Base-by-base conservation (phyloP, 495 filamentous ascomycete species). In the Trichocladium antarcticum region DNA sequence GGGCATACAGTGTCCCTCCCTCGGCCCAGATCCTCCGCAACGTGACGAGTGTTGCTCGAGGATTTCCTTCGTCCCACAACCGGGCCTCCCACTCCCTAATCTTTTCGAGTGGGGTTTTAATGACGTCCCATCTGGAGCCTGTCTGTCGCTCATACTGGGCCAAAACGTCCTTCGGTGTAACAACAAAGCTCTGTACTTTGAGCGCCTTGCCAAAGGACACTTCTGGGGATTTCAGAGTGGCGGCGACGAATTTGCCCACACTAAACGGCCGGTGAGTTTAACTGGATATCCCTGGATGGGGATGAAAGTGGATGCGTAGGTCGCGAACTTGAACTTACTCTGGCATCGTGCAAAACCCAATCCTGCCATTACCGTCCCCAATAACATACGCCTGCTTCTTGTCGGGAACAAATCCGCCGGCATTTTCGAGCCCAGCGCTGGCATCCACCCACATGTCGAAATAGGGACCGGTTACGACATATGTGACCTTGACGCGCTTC, bases 391-490 rank as follows among this genome's bases (percentile, higher is more conserved):
- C 78, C 51, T 66, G 74, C 61, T 76, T 80, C 5, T 55, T 61
- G 45, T 68, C 68, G 0, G 73, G 65, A 55, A 83, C 73, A 56
- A 75, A 86, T 0, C 75, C 73, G 4, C 77, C 76, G 0, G 68
- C 65, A 28, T 67, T 41, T 34, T 63, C 54, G 19, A 58, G 44
- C 32, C 60, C 59, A 2, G 64, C 56, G 0, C 53, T 38, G 9
- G 74, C 49, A 41, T 70, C 53, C 32, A 86, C 60, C 62, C 75
- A 84, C 67, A 80, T 73, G 49, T 87, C 81, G 15, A 76, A 73
- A 51, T 83, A 87, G 0, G 83, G 83, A 0, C 83, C 83, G 1
- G 82, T 85, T 11, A 82, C 78, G 2, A 87, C 67, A 57, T 83
- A 85, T 0, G 82, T 81, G 47, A 77, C 74, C 42, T 80, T 68